Conservation (phyloP, 257 asterid genomes). For the Coffea eugenioides region DNA sequence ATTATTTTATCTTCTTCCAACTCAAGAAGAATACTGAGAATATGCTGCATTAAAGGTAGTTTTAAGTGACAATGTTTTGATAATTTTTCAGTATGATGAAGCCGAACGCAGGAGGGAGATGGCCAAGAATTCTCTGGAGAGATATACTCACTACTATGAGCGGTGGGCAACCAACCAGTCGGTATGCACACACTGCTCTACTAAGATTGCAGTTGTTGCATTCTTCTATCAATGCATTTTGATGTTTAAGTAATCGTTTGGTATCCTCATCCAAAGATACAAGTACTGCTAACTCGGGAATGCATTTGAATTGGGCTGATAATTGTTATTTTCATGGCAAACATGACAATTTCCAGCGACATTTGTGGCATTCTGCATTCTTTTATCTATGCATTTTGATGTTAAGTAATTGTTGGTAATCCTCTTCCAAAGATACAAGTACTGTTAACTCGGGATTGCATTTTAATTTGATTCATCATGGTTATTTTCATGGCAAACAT, state of each 20-base stretch:
- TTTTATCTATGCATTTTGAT: too few species aligned
- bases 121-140: constrained; percentile 99
- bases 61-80: not conserved
- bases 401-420: not conserved
- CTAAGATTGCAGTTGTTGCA: not conserved
- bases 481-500: not conserved
- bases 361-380: not conserved
- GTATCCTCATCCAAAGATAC: not conserved
- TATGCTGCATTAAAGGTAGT: not conserved
- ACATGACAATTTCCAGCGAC: not conserved
- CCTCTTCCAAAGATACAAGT: not conserved
- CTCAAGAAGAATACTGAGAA: not conserved
- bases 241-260: not conserved
- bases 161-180: constrained; percentile 99
- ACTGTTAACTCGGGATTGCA: not conserved
- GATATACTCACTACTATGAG: constrained; percentile 99
- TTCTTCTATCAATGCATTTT: not conserved
- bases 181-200: constrained; percentile 44
- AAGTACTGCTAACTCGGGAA: not conserved
- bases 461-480: not conserved
- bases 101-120: constrained; percentile 97
- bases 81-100: constrained; percentile 74
- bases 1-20: constrained; percentile 5
- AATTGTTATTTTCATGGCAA: not conserved
- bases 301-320: not conserved